These are phyloP conservation scores for Geotrichum citri-aurantii DNA, from an alignment of 1,139 yeast genomes.

Conservation along the genomic window DNA sequence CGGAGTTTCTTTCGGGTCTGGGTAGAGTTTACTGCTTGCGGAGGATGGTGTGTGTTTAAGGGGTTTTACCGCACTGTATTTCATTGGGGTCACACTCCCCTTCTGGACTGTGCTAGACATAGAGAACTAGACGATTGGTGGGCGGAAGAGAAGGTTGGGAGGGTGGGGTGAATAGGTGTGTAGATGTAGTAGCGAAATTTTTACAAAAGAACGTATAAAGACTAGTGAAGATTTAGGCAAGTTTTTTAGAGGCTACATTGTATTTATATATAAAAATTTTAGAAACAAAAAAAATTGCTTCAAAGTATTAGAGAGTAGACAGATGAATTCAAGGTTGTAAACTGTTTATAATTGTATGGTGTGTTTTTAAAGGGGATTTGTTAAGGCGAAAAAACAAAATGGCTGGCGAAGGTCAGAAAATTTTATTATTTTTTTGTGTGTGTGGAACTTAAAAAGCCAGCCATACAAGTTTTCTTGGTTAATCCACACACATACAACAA, in stretches of 20 bases:
- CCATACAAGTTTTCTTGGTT: neutral
- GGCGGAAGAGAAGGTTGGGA: neutral
- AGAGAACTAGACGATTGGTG: neutral
- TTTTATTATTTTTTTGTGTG: neutral
- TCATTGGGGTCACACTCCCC: neutral
- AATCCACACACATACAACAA: neutral
- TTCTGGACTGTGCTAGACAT: neutral
- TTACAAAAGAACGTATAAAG: too few relatives aligned
- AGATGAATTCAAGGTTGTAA: neutral
- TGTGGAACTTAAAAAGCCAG: neutral
- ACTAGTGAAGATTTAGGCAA: neutral
- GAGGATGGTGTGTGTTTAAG: neutral
- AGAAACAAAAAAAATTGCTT: neutral
- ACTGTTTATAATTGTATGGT: neutral
- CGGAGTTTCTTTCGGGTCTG: neutral
- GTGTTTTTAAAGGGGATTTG: too few relatives aligned
- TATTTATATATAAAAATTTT: neutral
- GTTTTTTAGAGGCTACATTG: neutral
- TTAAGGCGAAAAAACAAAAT: neutral
- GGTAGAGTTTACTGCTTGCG: neutral
- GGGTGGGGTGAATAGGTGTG: neutral
- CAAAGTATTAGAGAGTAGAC: too few relatives aligned
- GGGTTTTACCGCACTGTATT: neutral
- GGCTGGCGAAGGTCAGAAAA: conserved; percentile 2
- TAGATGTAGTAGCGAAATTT: neutral